Evolutionary conservation across 352 stramenopile species (phyloP).

Genomic region (Phytophthora parvispora): DNA sequence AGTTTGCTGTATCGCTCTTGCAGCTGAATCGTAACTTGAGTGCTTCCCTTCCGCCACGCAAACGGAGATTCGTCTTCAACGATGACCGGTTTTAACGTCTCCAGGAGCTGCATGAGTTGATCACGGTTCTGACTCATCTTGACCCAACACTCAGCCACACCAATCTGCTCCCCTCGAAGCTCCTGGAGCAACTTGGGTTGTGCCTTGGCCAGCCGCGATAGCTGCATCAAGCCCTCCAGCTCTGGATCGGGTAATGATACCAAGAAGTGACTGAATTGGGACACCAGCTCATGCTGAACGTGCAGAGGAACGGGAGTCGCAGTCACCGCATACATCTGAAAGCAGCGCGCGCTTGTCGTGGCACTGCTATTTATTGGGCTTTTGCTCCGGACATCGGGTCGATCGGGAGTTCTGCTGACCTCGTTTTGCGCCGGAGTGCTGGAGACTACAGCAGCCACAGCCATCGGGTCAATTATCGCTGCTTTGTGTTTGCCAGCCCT

Average conservation of each 20-base stretch:
- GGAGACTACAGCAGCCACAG: slow-evolving; percentile 1
- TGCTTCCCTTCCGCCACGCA: not conserved
- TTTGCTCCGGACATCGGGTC: slow-evolving; percentile 1
- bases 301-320: slow-evolving; percentile 8
- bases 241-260: slow-evolving; percentile 18
- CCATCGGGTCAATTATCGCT: slow-evolving; percentile 1
- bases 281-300: slow-evolving; percentile 22
- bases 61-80: slow-evolving; percentile 27
- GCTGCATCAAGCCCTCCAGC: slow-evolving; percentile 9
- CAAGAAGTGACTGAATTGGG: slow-evolving; percentile 38
- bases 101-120: slow-evolving; percentile 12
- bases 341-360: slow-evolving; percentile 5
- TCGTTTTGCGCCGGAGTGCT: not conserved
- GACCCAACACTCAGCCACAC: slow-evolving; percentile 17
- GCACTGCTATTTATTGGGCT: not conserved
- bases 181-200: slow-evolving; percentile 24
- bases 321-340: slow-evolving; percentile 64
- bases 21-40: slow-evolving; percentile 17
- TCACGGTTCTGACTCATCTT: slow-evolving; percentile 12
- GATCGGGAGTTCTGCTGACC: not conserved
- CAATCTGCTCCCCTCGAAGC: slow-evolving; percentile 19
- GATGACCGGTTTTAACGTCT: slow-evolving; percentile 5
- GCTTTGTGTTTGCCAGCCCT: slow-evolving; percentile 4
- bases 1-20: slow-evolving; percentile 27
- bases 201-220: not conserved